Evolutionary conservation across 140 eudicot genomes (phyloP), one percentile per base, ranked within the genome.

Genomic region (Anethum foeniculum): DNA sequence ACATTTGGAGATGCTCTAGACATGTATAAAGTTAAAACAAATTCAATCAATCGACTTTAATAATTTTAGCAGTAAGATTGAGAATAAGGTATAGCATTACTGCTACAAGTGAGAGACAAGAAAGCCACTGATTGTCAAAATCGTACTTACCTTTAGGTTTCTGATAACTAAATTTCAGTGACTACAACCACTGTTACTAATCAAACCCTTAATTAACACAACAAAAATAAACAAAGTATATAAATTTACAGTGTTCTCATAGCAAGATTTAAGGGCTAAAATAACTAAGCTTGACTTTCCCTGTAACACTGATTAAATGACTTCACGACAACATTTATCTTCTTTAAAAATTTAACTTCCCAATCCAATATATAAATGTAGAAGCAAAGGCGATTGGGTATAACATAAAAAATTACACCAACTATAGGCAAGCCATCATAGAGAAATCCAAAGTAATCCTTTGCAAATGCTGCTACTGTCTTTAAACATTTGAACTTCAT

Each of bases 401-500:
- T 16, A 84, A 15, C 16, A 82, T 82, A 81, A 86, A 85, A 74
- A 88, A n/a, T 49, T 32, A 84, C 84, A 48, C 73, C 86, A 28
- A 81, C 92, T 2, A 78, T 41, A 41, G 88, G 88, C 49, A 88
- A 81, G 39, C 79, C 82, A 79, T 88, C 83, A 78, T 84, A 90
- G 68, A 75, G 88, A 82, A 79, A 88, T 71, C 88, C 87, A 78
- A 88, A 88, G 81, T 84, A 88, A 82, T 84, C 90, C 78, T 74
- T 74, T 75, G 84, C 41, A 64, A 88, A 86, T 12, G 76, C 83
- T 28, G 86, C 68, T 6, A 88, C 84, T 6, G 86, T 46, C 67
- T 84, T 84, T n/a, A n/a, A n/a, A n/a, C n/a, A n/a, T n/a, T n/a
- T n/a, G n/a, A n/a, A n/a, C n/a, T n/a, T n/a, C n/a, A n/a, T n/a